These are phyloP conservation scores for Fusarium robinianum DNA, from an alignment of 2,329 filamentous ascomycete genomes.

Conservation along the genomic window DNA sequence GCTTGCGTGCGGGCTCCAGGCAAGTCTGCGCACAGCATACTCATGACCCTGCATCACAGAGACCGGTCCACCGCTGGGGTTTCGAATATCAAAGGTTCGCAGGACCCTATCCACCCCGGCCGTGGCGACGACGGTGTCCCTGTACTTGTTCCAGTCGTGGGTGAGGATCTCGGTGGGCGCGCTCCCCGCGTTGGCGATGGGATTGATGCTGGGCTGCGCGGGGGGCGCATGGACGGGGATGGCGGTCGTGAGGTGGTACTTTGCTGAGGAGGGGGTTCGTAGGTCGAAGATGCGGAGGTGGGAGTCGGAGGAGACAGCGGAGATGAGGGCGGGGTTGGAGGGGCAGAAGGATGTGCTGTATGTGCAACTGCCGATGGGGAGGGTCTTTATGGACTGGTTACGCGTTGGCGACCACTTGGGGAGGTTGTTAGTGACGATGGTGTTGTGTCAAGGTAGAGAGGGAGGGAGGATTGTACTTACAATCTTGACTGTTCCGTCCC, in stretches of 20 bases:
- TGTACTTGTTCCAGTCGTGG: conserved; percentile 99
- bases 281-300: conserved; percentile 91
- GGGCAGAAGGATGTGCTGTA: conserved; percentile 93
- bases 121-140: conserved; percentile 79
- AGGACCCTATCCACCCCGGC: conserved; percentile 87
- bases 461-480: conserved; percentile 41
- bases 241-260: conserved; percentile 82
- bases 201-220: conserved; percentile 44
- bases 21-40: conserved; percentile 83
- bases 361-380: conserved; percentile 91
- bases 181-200: conserved; percentile 43
- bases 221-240: conserved; percentile 80
- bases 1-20: conserved; percentile 93
- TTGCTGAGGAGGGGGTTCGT: conserved; percentile 80
- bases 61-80: conserved; percentile 71
- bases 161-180: conserved; percentile 85
- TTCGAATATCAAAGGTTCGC: conserved; percentile 87
- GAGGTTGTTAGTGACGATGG: conserved; percentile 6
- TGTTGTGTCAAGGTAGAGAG: too few relatives aligned
- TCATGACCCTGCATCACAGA: conserved; percentile 81
- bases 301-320: conserved; percentile 86
- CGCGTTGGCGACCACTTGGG: conserved; percentile 80
- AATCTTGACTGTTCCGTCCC: conserved; percentile 96
- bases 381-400: conserved; percentile 74
- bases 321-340: conserved; percentile 82